Evolutionary conservation across 2,329 filamentous ascomycete genomes (phyloP).

Genomic region (Endoconidiophora polonica): DNA sequence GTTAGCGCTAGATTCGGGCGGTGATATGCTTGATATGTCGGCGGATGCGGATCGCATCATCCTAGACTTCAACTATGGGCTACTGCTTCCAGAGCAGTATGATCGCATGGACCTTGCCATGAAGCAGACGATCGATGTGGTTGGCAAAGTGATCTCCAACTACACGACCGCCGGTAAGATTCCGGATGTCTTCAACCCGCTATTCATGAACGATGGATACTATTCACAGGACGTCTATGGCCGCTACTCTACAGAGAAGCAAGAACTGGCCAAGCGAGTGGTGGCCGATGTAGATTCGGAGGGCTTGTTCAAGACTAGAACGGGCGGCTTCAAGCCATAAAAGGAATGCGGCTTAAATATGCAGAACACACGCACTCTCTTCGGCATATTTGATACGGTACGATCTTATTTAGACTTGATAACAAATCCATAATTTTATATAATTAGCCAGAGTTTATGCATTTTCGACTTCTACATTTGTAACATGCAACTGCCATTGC

Average conservation of each 20-base stretch:
- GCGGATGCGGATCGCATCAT: slow-evolving; percentile 17
- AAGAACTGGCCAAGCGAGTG: slow-evolving; percentile 18
- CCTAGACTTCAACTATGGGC: slow-evolving; percentile 15
- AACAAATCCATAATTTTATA: too few relatives aligned
- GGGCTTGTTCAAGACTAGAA: slow-evolving; percentile 20
- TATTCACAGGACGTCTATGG: slow-evolving; percentile 23
- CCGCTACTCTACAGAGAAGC: slow-evolving; percentile 24
- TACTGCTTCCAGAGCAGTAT: slow-evolving; percentile 14
- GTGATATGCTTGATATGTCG: slow-evolving; percentile 23
- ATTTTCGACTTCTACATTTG: too few relatives aligned
- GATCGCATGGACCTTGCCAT: slow-evolving; percentile 14
- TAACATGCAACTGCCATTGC: too few relatives aligned
- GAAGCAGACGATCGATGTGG: slow-evolving; percentile 13
- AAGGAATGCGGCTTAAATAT: too few relatives aligned
- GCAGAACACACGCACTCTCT: too few relatives aligned
- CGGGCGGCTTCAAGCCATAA: slow-evolving; percentile 19
- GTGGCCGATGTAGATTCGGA: slow-evolving; percentile 21
- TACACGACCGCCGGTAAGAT: slow-evolving; percentile 7
- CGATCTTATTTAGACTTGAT: too few relatives aligned
- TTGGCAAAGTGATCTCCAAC: slow-evolving; percentile 14
- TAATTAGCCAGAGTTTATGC: too few relatives aligned
- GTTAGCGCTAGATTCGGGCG: slow-evolving; percentile 22
- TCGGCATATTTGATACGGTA: too few relatives aligned
- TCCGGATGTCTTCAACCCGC: slow-evolving; percentile 10
- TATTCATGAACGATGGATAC: slow-evolving; percentile 29